Evolutionary conservation across 805 yeast genomes (phyloP), one percentile per base, ranked within the genome.

Genomic region (Komagataella ulmi): DNA sequence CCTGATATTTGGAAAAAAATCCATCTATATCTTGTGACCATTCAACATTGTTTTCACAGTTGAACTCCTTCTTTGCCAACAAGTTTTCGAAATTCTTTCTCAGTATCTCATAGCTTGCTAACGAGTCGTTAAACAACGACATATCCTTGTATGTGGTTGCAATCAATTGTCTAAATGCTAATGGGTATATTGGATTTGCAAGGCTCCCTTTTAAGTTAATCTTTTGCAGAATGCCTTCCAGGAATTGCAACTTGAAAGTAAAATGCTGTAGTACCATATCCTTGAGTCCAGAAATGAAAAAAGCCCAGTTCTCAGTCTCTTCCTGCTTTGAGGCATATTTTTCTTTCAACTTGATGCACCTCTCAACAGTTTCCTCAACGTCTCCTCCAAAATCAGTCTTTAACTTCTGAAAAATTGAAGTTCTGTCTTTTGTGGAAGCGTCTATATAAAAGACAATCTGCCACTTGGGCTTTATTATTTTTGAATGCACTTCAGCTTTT

Each of bases 71-170:
- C 14, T 14, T 30, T 30, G 40, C 40, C 40, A 30, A 30, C 40
- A 30, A 14, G 14, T 30, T 30, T 2, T 30, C 40, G 3, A 30
- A 30, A 10, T 30, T 30, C 14, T 30, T 30, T 30, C 40, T 30
- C 40, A 30, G 40, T 30, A 30, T 30, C 40, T 30, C 40, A 30
- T 30, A 30, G 40, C 40, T 30, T 30, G 40, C 65, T 43, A 83
- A 60, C 0, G 91, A 74, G 50, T 85, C 90, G 24, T 82, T 84
- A 23, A 70, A 64, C 21, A 85, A 72, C 23, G 74, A 73, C 67
- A 87, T 70, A 48, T 75, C 75, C 51, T 75, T 49, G 51, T 54
- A 60, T 40, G 75, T 59, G 49, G 69, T 66, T 48, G 69, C 67
- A 17, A 72, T 65, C 53, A 69, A 71, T 19, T 54, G 50, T 43